Base-by-base conservation (phyloP, 2,329 filamentous ascomycete species). In the Pseudogymnoascus sp. region DNA sequence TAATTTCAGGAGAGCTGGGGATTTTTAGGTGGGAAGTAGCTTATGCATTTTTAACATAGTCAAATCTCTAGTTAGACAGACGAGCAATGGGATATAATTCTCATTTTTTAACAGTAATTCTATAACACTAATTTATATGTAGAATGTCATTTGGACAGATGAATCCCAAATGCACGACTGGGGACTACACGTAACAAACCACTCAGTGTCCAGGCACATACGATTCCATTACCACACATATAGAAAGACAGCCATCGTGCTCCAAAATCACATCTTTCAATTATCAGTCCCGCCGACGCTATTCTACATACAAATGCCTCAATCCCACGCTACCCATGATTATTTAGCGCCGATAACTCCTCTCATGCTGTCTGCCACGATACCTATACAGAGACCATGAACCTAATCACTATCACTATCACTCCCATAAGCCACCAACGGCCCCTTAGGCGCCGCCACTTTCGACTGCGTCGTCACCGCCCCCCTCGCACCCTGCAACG, bases 371-470 rank as follows among this genome's bases (percentile, higher is more conserved):
- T 28, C 2, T 25, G 12, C 44, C 44, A 50, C 14, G 8, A 7
- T 50, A 50, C 44, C 44, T 50, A 4, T 50, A 50, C 44, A 50
- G n/a, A n/a, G 12, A 25, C 21, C 18, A 18, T 23, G 42, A 47
- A 59, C 60, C 23, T 62, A 62, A 16, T 56, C 61, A 37, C 61
- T 62, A 28, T 96, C 92, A 72, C 92, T 90, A 75, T 96, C 92
- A 74, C 91, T 97, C 63, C 87, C 92, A 71, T 99, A 99, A 25
- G 83, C 89, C 18, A 97, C 94, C 67, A 97, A 77, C 5, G 91
- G 89, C 1, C 90, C 91, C 16, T 83, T 75, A 28, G 84, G 77
- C 28, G 81, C 76, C 8, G 82, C 75, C 61, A 85, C 81, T 23
- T 79, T 75, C 44, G 82, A 68, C 69, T 80, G 79, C 56, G 79